Conservation (phyloP, 345 rosid species). For the Linum usitatissimum region DNA sequence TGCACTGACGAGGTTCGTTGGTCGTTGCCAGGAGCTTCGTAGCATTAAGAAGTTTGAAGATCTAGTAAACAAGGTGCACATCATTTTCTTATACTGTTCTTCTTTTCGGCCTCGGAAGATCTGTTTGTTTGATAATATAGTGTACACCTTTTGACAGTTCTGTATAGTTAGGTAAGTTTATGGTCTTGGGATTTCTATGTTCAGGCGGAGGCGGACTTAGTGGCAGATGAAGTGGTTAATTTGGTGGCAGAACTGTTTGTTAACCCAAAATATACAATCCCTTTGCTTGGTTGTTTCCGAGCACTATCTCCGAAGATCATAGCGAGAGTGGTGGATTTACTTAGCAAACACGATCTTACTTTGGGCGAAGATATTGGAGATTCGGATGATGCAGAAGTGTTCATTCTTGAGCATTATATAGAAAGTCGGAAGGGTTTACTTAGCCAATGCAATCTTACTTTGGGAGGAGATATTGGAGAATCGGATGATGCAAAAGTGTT, state of each 20-base stretch:
- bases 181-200: conserved; percentile 10
- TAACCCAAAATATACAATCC: conserved; percentile 57
- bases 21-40: conserved; percentile 50
- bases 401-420: conserved; percentile 42
- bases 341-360: too few relatives aligned
- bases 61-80: conserved; percentile 33
- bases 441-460: conserved; percentile 40
- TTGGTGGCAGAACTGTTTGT: conserved; percentile 47
- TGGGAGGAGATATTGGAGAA: conserved; percentile 19
- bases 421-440: conserved; percentile 50
- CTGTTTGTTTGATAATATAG: not conserved
- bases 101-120: not conserved
- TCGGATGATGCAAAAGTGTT: conserved; percentile 28
- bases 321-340: conserved; percentile 43
- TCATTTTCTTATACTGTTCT: not conserved
- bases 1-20: conserved; percentile 46
- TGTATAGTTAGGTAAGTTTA: not conserved
- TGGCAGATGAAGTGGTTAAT: conserved; percentile 44
- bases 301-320: conserved; percentile 43
- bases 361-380: conserved; percentile 19
- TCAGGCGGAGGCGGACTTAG: conserved; percentile 50
- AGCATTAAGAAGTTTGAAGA: conserved; percentile 21
- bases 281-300: conserved; percentile 56
- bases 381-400: conserved; percentile 27
- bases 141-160: not conserved